Evolutionary conservation across 768 basidiomycete genomes (phyloP), one percentile per base, ranked within the genome.

Genomic region (Kwoniella sp.): DNA sequence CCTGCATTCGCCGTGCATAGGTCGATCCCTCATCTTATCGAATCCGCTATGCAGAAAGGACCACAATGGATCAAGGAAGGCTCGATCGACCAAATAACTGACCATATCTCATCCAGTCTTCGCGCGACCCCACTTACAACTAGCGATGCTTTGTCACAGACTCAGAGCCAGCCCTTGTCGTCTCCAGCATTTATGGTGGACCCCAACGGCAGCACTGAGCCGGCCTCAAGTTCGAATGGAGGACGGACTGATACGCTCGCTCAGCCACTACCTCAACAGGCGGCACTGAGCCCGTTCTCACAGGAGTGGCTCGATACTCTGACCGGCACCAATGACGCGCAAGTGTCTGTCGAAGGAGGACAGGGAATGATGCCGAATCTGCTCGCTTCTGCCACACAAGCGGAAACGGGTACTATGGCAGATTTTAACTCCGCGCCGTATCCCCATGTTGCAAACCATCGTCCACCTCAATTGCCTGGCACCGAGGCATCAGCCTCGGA

Each of bases 1-100:
- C 22, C 17, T 15, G 1, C n/a, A 20, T 13, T 29, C n/a, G 20
- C 22, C 7, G 1, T 20, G 25, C 4, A 29, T 31, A 63, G 62
- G 9, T 63, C 62, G 9, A 47, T 63, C 4, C 48, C 62, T 2
- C 25, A 48, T 31, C 50, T 63, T 20, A 63, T 63, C 22, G 59
- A 60, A 52, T 22, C n/a, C n/a, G 59, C 59, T 3, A 50, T 60
- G 22, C 11, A 30, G 31, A 51, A 50, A 25, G 30, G 50, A 8
- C 48, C 59, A 2, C n/a, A 37, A 31, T 31, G 29, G 48, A 22
- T 37, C 3, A 13, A 31, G 15, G 31, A 50, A 17, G 26, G 29
- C 55, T 23, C 17, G 7, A 56, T 56, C 31, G 34, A 56, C 20
- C 17, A 22, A 4, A 25, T 56, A 8, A 38, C 55, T 11, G 26